Base-by-base conservation (phyloP, 257 asterid genomes). In the Gardenia jasminoides region DNA sequence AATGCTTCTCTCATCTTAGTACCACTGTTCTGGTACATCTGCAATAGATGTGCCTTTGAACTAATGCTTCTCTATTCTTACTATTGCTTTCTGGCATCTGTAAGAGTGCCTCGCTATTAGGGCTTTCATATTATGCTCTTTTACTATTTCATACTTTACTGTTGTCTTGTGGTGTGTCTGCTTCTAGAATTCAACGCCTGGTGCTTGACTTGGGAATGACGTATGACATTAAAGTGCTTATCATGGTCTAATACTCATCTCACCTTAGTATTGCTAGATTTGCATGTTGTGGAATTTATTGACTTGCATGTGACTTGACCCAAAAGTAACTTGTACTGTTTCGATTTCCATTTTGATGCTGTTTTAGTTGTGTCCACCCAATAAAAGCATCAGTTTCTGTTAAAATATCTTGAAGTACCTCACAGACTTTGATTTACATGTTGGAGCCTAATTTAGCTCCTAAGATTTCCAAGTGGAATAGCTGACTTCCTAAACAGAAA, bases 1-100 rank as follows among this genome's bases (percentile, higher is more conserved):
- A 72, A 54, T 28, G 26, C 33, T 73, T 73, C 24, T 83, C 72
- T 48, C 69, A 24, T 78, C 46, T 31, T 17, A 56, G 36, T 39
- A 22, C 54, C 26, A 43, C 70, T 67, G 22, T 43, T 52, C 43
- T 47, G 22, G 75, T 13, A 36, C 41, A 36, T 36, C 3, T 36
- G 41, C 41, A 36, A 36, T 36, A 36, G 41, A 36, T 36, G 4
- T 36, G 41, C 41, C 41, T 36, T 36, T 36, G 41, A 36, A 36
- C 41, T 36, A 36, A 36, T 36, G 41, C 41, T 36, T 36, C 41
- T 36, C 41, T 36, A 36, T 36, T 36, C 41, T 36, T 36, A 36
- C 41, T 36, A 36, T 36, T 36, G 41, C 41, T 5, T 36, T 36
- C 41, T 10, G 4, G 44, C 28, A 9, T 9, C 3, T 59, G 50